A percentile compares a stretch with the other conserved stretches of the same genome.
These are phyloP conservation scores for Verticillium isaacii DNA, from an alignment of 2,329 filamentous ascomycete genomes.

Conservation along the genomic window DNA sequence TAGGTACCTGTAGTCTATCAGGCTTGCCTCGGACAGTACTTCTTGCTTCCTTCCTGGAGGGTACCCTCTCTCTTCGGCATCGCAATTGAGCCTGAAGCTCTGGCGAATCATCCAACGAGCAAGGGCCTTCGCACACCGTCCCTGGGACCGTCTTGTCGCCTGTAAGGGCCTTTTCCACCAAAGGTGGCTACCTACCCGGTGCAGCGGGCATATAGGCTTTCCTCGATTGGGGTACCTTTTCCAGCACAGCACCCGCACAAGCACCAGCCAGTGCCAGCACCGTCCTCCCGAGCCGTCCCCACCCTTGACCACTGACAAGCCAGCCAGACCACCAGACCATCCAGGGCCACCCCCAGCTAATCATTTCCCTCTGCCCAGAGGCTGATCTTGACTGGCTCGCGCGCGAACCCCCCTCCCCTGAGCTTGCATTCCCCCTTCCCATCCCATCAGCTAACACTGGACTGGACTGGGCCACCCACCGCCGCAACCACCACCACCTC, in stretches of 20 bases:
- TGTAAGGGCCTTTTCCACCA: neutral
- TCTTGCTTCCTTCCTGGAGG: neutral
- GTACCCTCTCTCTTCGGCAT: neutral
- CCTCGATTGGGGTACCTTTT: neutral
- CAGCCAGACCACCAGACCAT: neutral
- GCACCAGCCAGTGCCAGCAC: neutral
- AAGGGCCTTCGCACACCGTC: neutral
- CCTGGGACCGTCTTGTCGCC: neutral
- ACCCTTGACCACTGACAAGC: neutral
- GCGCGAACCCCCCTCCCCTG: constrained; percentile 12
- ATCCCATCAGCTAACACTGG: constrained; percentile 2
- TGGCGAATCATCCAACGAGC: neutral
- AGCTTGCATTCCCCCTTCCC: constrained; percentile 16
- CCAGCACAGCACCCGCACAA: neutral
- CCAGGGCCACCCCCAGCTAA: constrained; percentile 1
- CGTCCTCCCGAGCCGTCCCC: neutral
- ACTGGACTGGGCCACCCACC: neutral
- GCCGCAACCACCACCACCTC: neutral
- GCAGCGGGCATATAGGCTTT: neutral
- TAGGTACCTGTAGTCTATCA: neutral
- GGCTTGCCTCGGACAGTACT: neutral
- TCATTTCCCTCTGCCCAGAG: constrained; percentile 13
- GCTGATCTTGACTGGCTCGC: constrained; percentile 14
- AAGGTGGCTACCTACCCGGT: neutral
- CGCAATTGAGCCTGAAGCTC: neutral